Percentiles rank a stretch among this genome's conserved stretches.
Evolutionary conservation across 805 yeast species (phyloP).

Genomic region (Ogataea polymorpha): DNA sequence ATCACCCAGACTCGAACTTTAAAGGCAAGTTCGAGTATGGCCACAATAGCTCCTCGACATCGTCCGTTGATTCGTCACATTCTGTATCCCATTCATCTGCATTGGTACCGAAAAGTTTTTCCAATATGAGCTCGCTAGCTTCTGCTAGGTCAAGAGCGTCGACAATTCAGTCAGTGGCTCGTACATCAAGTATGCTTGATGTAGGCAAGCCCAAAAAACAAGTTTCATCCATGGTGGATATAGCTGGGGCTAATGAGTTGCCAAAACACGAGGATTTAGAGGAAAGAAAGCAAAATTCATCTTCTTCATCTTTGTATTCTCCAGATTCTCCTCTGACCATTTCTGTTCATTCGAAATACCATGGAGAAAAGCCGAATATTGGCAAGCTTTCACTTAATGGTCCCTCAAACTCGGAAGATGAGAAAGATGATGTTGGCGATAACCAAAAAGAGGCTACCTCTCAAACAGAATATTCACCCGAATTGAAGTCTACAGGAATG

Average conservation of each 20-base stretch:
- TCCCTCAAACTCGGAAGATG: background rate
- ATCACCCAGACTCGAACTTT: conserved; percentile 19
- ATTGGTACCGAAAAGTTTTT: conserved; percentile 5
- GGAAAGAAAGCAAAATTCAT: background rate
- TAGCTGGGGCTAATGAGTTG: conserved; percentile 6
- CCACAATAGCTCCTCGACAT: conserved; percentile 13
- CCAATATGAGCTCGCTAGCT: conserved; percentile 12
- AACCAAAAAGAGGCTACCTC: background rate
- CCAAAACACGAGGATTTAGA: conserved; percentile 9
- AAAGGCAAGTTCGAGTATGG: conserved; percentile 24
- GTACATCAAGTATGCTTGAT: conserved; percentile 15
- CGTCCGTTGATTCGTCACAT: conserved; percentile 8
- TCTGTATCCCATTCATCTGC: background rate
- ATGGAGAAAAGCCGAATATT: no score
- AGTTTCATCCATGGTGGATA: conserved; percentile 11
- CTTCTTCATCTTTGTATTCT: conserved; percentile 5
- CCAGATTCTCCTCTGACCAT: conserved; percentile 2
- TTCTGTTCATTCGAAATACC: background rate
- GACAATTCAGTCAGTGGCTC: conserved; percentile 10
- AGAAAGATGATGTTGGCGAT: background rate
- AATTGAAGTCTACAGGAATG: conserved; percentile 2
- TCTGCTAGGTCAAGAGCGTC: conserved; percentile 17
- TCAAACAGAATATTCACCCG: background rate
- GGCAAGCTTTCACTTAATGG: background rate
- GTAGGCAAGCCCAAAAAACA: conserved; percentile 13